Percentiles rank a stretch among this genome's conserved stretches.
Evolutionary conservation across 352 stramenopile species (phyloP).

Genomic region (Globisporangium rhizosaccharum): DNA sequence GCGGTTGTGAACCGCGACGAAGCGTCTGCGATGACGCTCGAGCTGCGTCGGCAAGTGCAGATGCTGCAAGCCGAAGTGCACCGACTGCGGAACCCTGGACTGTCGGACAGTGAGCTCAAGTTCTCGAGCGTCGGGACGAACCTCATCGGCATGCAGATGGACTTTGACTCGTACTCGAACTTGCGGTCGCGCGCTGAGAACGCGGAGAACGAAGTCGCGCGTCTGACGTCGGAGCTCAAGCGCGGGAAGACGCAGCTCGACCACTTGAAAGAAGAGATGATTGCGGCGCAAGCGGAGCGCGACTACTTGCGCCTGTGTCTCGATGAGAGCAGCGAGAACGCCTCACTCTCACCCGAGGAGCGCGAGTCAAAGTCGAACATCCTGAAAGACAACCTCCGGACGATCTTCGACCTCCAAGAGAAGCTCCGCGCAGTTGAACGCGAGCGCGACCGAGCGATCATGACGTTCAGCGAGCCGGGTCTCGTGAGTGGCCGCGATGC

Average conservation of each 20-base stretch:
- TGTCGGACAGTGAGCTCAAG: constrained; percentile 77
- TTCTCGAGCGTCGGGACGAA: constrained; percentile 52
- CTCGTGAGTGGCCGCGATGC: constrained; percentile 11
- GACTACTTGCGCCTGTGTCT: constrained; percentile 72
- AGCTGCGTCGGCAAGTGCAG: constrained; percentile 74
- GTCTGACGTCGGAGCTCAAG: constrained; percentile 72
- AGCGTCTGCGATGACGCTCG: constrained; percentile 59
- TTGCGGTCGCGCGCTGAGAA: constrained; percentile 68
- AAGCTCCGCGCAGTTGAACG: constrained; percentile 59
- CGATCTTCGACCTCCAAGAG: constrained; percentile 77
- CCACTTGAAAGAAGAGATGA: constrained; percentile 81
- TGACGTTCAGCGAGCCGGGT: constrained; percentile 24
- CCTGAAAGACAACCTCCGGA: constrained; percentile 73
- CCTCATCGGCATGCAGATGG: constrained; percentile 56
- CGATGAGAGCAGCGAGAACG: constrained; percentile 33
- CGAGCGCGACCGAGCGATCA: constrained; percentile 56
- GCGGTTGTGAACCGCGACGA: constrained; percentile 84
- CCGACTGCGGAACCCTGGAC: constrained; percentile 68
- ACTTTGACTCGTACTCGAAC: constrained; percentile 76
- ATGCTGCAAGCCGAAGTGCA: constrained; percentile 81
- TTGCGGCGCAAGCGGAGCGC: constrained; percentile 76
- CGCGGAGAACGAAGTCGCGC: constrained; percentile 72
- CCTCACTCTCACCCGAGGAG: constrained; percentile 23
- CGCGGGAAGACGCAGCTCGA: constrained; percentile 73
- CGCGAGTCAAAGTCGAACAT: constrained; percentile 58